phyloP scores from a whole-genome alignment of 2,329 filamentous ascomycete species.

The Epichloe baconii region DNA sequence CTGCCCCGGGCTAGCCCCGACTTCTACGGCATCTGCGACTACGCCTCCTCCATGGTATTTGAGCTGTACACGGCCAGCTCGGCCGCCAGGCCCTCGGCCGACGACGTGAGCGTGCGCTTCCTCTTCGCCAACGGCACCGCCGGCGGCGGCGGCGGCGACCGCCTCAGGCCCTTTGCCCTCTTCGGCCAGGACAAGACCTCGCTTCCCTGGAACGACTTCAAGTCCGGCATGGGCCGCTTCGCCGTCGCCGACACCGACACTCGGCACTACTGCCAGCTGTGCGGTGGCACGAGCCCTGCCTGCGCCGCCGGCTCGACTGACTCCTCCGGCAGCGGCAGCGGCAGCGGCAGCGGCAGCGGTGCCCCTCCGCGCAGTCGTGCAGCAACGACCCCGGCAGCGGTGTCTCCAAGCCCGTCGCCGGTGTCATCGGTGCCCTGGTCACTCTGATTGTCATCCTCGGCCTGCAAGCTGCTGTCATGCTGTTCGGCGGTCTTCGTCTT shows the following conservation, averaged over 20 bases:
- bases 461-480: conserved; percentile 29
- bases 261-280: conserved; percentile 58
- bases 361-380: conserved; percentile 9
- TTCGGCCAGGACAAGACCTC: conserved; percentile 43
- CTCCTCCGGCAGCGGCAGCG: conserved; percentile 12
- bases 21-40: conserved; percentile 72
- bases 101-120: conserved; percentile 46
- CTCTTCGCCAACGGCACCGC: conserved; percentile 47
- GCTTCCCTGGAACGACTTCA: conserved; percentile 59
- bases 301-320: conserved; percentile 35
- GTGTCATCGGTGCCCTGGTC: conserved; percentile 66
- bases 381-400: conserved; percentile 22
- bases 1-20: conserved; percentile 38
- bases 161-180: conserved; percentile 39
- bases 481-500: conserved; percentile 30
- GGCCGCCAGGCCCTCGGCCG: conserved; percentile 25
- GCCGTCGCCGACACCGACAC: conserved; percentile 43
- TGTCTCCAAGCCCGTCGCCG: conserved; percentile 59
- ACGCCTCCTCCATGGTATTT: conserved; percentile 69
- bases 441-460: conserved; percentile 37
- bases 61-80: conserved; percentile 48
- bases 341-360: conserved; percentile 12
- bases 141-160: conserved; percentile 30
- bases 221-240: conserved; percentile 47
- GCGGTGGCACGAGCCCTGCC: conserved; percentile 56